phyloP scores from a whole-genome alignment of 2,329 filamentous ascomycete species.

The Microdochium paspali region DNA sequence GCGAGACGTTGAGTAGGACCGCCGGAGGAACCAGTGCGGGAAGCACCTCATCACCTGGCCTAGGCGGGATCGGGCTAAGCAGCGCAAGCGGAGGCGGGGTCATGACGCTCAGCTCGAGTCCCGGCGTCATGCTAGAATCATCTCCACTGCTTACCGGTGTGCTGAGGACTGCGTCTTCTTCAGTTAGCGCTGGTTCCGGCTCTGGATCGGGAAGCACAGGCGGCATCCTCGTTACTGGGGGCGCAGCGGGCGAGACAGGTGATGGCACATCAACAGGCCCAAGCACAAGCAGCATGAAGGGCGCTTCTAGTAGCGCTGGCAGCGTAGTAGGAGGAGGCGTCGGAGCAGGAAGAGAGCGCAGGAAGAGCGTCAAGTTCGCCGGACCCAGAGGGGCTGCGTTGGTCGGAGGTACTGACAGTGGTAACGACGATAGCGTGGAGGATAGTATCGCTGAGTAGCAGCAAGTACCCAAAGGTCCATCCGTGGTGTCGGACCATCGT shows the following conservation, averaged over 20 bases:
- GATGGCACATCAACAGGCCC: too few relatives aligned
- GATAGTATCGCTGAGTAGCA: neutral
- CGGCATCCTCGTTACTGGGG: too few relatives aligned
- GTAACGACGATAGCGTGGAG: neutral
- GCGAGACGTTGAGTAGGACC: constrained; percentile 34
- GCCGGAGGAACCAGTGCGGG: neutral
- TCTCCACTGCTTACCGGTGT: neutral
- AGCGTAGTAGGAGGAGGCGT: constrained; percentile 12
- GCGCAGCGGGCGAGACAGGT: too few relatives aligned
- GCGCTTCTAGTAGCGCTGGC: constrained; percentile 1
- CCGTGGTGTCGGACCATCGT: too few relatives aligned
- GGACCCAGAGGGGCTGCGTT: constrained; percentile 17
- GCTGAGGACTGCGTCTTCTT: constrained; percentile 1
- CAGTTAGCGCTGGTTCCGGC: constrained; percentile 4
- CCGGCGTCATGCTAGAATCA: constrained; percentile 14
- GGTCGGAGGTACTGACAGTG: constrained; percentile 3
- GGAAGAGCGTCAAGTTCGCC: constrained; percentile 58
- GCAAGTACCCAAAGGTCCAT: too few relatives aligned
- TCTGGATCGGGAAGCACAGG: too few relatives aligned
- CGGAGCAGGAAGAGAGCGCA: constrained; percentile 38
- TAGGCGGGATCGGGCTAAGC: neutral
- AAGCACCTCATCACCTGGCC: neutral
- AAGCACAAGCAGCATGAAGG: constrained; percentile 7
- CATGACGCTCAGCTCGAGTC: constrained; percentile 40
- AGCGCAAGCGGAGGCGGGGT: constrained; percentile 12